phyloP scores from a whole-genome alignment of 73 alveolate species.

The Paramecium pentaurelia region DNA sequence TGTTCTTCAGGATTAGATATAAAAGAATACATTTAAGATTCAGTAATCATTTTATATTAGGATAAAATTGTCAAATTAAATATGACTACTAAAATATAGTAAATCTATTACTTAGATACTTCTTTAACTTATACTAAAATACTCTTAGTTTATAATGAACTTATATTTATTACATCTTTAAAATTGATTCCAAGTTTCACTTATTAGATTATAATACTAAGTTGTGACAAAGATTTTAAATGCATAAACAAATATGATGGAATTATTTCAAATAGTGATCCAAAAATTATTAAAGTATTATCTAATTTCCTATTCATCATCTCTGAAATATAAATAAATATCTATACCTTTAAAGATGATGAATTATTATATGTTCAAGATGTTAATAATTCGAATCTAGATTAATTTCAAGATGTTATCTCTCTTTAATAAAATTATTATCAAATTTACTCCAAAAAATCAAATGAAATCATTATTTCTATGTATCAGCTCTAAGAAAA shows the following conservation, averaged over 20 bases:
- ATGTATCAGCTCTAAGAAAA: background rate
- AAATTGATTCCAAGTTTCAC: background rate
- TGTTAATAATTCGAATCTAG: background rate
- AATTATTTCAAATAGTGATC: background rate
- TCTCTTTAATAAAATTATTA: background rate
- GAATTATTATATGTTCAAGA: background rate
- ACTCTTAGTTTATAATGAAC: background rate
- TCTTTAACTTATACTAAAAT: background rate
- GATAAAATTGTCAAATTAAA: background rate
- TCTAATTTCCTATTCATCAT: background rate
- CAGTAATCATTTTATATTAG: background rate
- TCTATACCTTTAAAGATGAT: background rate
- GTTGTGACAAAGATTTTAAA: background rate
- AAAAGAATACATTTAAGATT: background rate
- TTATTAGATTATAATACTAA: background rate
- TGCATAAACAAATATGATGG: background rate
- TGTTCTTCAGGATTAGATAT: background rate
- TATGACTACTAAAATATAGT: background rate
- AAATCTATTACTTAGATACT: background rate
- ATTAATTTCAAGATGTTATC: background rate
- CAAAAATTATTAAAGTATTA: background rate
- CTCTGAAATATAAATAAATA: background rate
- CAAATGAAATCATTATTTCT: background rate
- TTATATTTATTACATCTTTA: background rate
- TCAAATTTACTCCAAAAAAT: background rate